Percentiles rank a stretch among this genome's conserved stretches.
Evolutionary conservation across 768 basidiomycete species (phyloP).

Genomic region (Naganishia randhawae): DNA sequence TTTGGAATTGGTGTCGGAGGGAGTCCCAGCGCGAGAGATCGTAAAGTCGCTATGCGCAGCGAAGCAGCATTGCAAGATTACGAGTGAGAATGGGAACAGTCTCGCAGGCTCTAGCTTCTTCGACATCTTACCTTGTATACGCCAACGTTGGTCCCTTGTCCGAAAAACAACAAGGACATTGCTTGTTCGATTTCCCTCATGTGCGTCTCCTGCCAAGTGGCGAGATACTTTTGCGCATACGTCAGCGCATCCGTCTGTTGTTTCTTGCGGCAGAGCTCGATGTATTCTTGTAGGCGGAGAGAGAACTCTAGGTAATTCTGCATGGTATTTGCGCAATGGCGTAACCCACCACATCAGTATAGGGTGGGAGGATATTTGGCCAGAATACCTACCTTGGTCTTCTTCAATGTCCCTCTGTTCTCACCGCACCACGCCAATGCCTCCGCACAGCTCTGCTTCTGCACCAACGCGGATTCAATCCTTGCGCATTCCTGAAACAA

Average conservation of each 20-base stretch:
- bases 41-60: conserved; percentile 67
- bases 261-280: conserved; percentile 73
- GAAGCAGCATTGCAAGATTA: not conserved
- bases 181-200: conserved; percentile 71
- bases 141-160: conserved; percentile 62
- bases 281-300: conserved; percentile 90
- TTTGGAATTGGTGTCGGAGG: conserved; percentile 73
- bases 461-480: conserved; percentile 74
- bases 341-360: no score
- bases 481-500: conserved; percentile 51
- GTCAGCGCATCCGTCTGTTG: conserved; percentile 72
- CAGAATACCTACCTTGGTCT: conserved; percentile 65
- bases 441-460: conserved; percentile 71
- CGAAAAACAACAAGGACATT: conserved; percentile 70
- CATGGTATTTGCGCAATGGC: conserved; percentile 2
- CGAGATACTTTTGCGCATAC: conserved; percentile 75
- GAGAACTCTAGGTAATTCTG: conserved; percentile 96
- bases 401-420: conserved; percentile 85
- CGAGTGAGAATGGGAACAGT: not conserved
- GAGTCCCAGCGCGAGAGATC: conserved; percentile 71
- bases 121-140: conserved; percentile 66
- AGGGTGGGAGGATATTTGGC: not conserved
- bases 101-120: not conserved
- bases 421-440: conserved; percentile 94
- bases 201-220: conserved; percentile 73